Conservation (phyloP, 805 yeast genomes). For the Saturnispora sekii region DNA sequence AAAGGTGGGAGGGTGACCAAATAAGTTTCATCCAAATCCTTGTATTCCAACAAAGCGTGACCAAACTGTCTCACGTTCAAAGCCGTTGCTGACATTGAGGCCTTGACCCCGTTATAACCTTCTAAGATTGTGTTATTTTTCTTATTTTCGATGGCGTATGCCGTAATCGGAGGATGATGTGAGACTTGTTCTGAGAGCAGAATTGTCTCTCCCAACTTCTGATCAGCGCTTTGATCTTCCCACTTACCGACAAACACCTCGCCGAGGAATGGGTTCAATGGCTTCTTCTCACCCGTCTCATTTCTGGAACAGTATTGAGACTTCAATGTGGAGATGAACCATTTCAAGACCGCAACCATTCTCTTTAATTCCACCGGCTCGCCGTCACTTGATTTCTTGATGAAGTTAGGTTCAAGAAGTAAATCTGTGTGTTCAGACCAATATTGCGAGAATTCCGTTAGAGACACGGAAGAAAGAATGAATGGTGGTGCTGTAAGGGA, state of each 20-base stretch:
- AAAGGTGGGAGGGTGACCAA: conserved; percentile 86
- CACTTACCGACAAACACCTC: conserved; percentile 90
- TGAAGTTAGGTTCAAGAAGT: conserved; percentile 59
- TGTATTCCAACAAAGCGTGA: conserved; percentile 67
- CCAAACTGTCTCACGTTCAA: conserved; percentile 87
- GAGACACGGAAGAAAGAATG: conserved; percentile 81
- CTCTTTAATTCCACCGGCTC: conserved; percentile 51
- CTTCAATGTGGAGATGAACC: conserved; percentile 87
- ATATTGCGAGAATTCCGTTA: conserved; percentile 86
- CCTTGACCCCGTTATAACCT: conserved; percentile 86
- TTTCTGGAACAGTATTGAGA: conserved; percentile 91
- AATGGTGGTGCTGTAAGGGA: conserved; percentile 96
- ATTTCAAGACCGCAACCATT: conserved; percentile 71
- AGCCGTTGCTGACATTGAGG: conserved; percentile 68
- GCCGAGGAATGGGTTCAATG: conserved; percentile 92
- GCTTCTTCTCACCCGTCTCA: conserved; percentile 90
- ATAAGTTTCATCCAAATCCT: conserved; percentile 55
- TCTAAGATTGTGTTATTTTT: conserved; percentile 59
- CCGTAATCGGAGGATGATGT: conserved; percentile 98
- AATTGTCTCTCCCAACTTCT: conserved; percentile 62
- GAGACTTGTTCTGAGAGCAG: conserved; percentile 86
- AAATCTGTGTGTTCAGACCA: conserved; percentile 93
- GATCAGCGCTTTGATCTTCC: conserved; percentile 42
- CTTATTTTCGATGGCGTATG: conserved; percentile 71
- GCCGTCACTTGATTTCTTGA: conserved; percentile 24